Conservation (phyloP, 805 yeast genomes). For the Scheffersomyces coipomensis region DNA sequence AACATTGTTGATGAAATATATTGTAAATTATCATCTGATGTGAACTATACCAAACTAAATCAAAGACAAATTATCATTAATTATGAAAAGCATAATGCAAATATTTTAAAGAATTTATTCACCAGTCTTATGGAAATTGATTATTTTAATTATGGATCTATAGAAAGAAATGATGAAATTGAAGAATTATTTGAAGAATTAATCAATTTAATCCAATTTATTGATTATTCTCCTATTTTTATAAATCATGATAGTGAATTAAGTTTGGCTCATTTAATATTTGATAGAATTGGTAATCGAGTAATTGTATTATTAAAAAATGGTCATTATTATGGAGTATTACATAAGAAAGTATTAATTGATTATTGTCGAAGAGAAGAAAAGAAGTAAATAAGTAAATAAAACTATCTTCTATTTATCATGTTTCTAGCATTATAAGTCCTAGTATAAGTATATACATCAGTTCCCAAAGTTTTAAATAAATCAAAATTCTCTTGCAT, state of each 20-base stretch:
- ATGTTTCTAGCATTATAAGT: no score
- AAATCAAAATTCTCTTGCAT: no score
- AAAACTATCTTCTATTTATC: no score
- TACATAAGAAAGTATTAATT: constrained; percentile 53
- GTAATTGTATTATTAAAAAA: constrained; percentile 44
- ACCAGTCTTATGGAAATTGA: constrained; percentile 8
- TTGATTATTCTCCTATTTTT: constrained; percentile 48
- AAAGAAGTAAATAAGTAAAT: no score
- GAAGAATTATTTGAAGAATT: constrained; percentile 14
- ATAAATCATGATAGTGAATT: constrained; percentile 48
- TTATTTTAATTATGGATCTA: constrained; percentile 24
- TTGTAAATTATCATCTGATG: constrained; percentile 17
- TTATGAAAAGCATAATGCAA: constrained; percentile 7
- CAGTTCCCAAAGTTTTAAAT: no score
- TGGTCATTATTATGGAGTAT: constrained; percentile 49
- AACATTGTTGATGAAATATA: constrained; percentile 25
- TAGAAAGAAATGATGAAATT: constrained; percentile 4
- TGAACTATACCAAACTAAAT: not conserved
- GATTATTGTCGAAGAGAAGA: constrained; percentile 33
- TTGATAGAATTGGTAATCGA: constrained; percentile 51
- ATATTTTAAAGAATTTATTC: constrained; percentile 6
- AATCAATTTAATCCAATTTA: constrained; percentile 38
- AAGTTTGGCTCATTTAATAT: constrained; percentile 49
- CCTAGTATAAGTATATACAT: no score
- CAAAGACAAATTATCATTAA: not conserved